A percentile compares a stretch with the other conserved stretches of the same genome.
phyloP scores from a whole-genome alignment of 139 green algal genomes.

The Chlorella ohadii region DNA sequence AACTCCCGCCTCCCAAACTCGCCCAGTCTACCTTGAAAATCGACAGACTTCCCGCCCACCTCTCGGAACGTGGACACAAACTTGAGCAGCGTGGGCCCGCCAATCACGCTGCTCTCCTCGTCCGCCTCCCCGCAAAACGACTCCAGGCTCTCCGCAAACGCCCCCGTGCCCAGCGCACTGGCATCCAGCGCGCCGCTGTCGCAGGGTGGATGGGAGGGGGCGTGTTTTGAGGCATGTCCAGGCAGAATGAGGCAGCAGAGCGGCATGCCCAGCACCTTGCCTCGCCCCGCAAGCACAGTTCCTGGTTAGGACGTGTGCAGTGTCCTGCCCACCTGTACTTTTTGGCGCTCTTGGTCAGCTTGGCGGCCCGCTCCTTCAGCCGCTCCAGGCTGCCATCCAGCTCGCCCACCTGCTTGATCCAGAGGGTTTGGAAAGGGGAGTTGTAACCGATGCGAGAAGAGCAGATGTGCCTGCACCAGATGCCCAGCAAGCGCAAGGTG shows the following conservation, averaged over 20 bases:
- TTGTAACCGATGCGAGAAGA: too few relatives aligned
- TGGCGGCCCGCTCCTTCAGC: constrained; percentile 46
- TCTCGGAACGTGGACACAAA: constrained; percentile 67
- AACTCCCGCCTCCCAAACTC: too few relatives aligned
- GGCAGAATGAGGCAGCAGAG: too few relatives aligned
- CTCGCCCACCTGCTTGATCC: constrained; percentile 40
- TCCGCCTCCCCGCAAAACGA: constrained; percentile 43
- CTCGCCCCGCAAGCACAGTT: too few relatives aligned
- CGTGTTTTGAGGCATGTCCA: too few relatives aligned
- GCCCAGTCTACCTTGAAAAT: too few relatives aligned
- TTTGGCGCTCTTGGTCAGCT: constrained; percentile 51
- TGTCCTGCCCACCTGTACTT: constrained; percentile 57
- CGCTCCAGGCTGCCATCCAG: constrained; percentile 56
- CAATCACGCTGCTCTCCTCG: constrained; percentile 56
- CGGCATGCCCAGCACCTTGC: too few relatives aligned
- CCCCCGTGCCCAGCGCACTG: constrained; percentile 37
- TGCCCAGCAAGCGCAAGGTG: too few relatives aligned
- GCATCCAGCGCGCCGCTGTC: constrained; percentile 38
- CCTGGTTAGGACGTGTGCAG: too few relatives aligned
- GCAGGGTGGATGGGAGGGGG: too few relatives aligned
- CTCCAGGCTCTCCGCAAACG: constrained; percentile 50
- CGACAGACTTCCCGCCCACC: not conserved
- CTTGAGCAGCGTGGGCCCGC: constrained; percentile 39
- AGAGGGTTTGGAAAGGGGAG: too few relatives aligned
- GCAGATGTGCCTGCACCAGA: too few relatives aligned